Conservation (phyloP, 164 flowering plant species). For the Houttuynia cordata region DNA sequence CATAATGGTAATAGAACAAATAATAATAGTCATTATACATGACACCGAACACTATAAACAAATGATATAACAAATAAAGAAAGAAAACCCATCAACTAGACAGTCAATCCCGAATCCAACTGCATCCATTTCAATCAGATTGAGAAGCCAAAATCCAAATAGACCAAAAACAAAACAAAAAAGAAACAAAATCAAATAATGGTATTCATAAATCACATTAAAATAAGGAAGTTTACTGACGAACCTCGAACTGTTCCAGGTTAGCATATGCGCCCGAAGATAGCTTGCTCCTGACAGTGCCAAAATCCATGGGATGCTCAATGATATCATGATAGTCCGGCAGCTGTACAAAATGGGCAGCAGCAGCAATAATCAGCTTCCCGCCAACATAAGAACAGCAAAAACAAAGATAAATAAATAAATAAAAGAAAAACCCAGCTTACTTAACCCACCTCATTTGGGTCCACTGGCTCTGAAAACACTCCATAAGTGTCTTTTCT, state of each 20-base stretch:
- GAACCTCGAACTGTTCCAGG: conserved; percentile 84
- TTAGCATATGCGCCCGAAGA: conserved; percentile 37
- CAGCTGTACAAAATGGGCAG: conserved; percentile 39
- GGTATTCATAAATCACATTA: no score
- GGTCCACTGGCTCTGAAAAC: conserved; percentile 94
- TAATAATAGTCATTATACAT: no score
- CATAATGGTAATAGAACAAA: no score
- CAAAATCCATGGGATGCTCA: conserved; percentile 83
- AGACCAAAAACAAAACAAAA: no score
- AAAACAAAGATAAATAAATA: background rate
- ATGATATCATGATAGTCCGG: conserved; percentile 87
- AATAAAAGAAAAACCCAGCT: background rate
- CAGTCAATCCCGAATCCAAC: no score
- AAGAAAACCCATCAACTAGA: no score
- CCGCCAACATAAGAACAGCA: background rate
- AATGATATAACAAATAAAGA: no score
- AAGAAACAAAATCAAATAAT: no score
- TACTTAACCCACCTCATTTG: conserved; percentile 51
- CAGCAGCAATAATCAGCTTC: background rate
- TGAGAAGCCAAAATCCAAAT: no score
- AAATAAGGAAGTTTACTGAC: background rate
- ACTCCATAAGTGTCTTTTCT: conserved; percentile 92
- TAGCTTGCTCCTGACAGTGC: conserved; percentile 69
- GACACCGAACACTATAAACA: no score
- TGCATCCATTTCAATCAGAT: no score